Conservation (phyloP, 495 filamentous ascomycete genomes). For the Bacidia gigantensis region DNA sequence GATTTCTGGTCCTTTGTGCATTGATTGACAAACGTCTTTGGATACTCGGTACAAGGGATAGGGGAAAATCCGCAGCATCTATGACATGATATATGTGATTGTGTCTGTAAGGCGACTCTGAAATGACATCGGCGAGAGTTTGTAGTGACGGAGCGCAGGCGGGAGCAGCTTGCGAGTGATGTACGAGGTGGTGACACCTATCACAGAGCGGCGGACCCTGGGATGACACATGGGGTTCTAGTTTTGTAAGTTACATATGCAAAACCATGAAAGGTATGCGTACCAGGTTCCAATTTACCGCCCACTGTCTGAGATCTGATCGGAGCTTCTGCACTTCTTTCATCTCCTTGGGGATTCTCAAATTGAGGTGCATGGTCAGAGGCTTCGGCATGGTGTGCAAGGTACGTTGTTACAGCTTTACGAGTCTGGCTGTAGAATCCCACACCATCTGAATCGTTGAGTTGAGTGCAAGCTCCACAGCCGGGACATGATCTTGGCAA, state of each 20-base stretch:
- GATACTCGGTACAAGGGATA: constrained; percentile 66
- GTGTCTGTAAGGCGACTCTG: constrained; percentile 67
- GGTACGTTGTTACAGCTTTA: constrained; percentile 24
- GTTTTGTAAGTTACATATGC: no score
- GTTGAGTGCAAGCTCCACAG: constrained; percentile 79
- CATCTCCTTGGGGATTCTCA: constrained; percentile 13
- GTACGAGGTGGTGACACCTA: constrained; percentile 67
- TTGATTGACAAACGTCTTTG: constrained; percentile 43
- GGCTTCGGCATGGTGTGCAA: constrained; percentile 9
- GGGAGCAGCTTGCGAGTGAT: constrained; percentile 55
- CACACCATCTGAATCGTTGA: constrained; percentile 47
- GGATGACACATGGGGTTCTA: neutral
- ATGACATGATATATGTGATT: constrained; percentile 96
- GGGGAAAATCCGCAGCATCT: constrained; percentile 94
- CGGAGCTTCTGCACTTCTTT: constrained; percentile 20
- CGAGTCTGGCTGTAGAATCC: constrained; percentile 59
- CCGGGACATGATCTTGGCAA: constrained; percentile 63
- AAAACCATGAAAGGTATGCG: neutral
- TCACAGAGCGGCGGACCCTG: constrained; percentile 49
- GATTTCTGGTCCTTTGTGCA: constrained; percentile 60
- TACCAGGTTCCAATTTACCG: neutral
- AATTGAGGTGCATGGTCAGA: neutral
- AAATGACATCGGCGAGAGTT: constrained; percentile 65
- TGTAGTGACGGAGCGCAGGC: constrained; percentile 66
- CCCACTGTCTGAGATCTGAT: neutral